Evolutionary conservation across 2,329 filamentous ascomycete species (phyloP), one percentile per base, ranked within the genome.

Genomic region (Hypoxylon sp.): DNA sequence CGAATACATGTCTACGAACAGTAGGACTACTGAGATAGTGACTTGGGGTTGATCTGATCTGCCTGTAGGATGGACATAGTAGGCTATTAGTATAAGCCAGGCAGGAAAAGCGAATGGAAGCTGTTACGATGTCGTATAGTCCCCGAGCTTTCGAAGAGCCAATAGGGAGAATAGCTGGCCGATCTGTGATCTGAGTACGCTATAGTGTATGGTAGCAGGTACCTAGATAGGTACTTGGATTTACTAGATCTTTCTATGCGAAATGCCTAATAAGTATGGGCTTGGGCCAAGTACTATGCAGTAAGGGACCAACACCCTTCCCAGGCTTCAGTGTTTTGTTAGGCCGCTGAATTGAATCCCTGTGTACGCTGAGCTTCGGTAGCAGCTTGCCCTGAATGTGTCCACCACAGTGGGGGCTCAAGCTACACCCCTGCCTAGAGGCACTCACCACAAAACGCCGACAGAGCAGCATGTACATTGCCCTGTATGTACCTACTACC

Each of bases 41-140:
- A 65, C 42, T 59, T 42, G 55, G 55, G 55, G 44, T 44, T 50
- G 44, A 42, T 35, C 39, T 65, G 32, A 47, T 52, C 50, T 58
- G 39, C 54, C 17, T 39, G 31, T 48, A 53, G 44, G 50, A 55
- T 35, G 21, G 35, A 61, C 35, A 37, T 27, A 64, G 56, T 64
- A 60, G 55, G 65, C 55, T 68, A 61, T 64, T 53, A 27, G 31
- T 42, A 27, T 52, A 5, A 42, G 47, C 13, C n/a, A 52, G 59
- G 29, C 13, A 19, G 24, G 39, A 24, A 31, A 21, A 52, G 17
- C 17, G 37, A 39, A 42, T 59, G 27, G 46, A 31, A 50, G 56
- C 31, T 44, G 37, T 51, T 53, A 47, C 37, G 50, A 42, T 51
- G n/a, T 52, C 44, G n/a, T 56, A 21, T 13, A 62, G 35, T 50